Conservation (phyloP, 352 stramenopile species). For the Pythium dissimile region DNA sequence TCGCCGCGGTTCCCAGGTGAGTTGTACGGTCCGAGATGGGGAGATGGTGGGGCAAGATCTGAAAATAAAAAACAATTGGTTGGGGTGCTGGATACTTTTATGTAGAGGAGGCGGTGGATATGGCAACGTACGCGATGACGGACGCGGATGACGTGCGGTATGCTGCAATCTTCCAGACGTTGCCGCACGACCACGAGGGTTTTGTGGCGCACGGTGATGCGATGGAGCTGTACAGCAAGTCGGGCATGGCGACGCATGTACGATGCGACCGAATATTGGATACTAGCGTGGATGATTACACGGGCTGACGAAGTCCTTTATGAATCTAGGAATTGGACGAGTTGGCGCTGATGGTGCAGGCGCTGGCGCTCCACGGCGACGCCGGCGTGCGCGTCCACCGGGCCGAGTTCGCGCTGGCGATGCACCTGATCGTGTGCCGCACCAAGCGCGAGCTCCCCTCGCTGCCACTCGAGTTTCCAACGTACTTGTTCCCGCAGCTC, state of each 20-base stretch:
- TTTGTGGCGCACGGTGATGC: slow-evolving; percentile 8
- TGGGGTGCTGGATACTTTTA: neutral
- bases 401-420: slow-evolving; percentile 29
- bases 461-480: slow-evolving; percentile 28
- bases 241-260: slow-evolving; percentile 10
- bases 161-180: slow-evolving; percentile 22
- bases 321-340: slow-evolving; percentile 20
- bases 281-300: too few species aligned
- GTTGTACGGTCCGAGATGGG: neutral
- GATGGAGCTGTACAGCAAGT: slow-evolving; percentile 25
- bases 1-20: slow-evolving; percentile 20
- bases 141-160: slow-evolving; percentile 23
- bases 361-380: slow-evolving; percentile 17
- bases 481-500: slow-evolving; percentile 30
- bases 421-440: slow-evolving; percentile 44
- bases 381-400: slow-evolving; percentile 1
- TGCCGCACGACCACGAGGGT: slow-evolving; percentile 9
- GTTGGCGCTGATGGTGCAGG: slow-evolving; percentile 23
- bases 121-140: slow-evolving; percentile 11
- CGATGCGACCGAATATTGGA: too few species aligned
- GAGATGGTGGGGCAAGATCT: neutral
- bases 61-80: too few species aligned
- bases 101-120: slow-evolving; percentile 22
- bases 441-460: slow-evolving; percentile 28
- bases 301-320: too few species aligned